A percentile compares a stretch with the other conserved stretches of the same genome.
Evolutionary conservation across 1,139 yeast species (phyloP).

Genomic region (Hyphopichia burtonii): DNA sequence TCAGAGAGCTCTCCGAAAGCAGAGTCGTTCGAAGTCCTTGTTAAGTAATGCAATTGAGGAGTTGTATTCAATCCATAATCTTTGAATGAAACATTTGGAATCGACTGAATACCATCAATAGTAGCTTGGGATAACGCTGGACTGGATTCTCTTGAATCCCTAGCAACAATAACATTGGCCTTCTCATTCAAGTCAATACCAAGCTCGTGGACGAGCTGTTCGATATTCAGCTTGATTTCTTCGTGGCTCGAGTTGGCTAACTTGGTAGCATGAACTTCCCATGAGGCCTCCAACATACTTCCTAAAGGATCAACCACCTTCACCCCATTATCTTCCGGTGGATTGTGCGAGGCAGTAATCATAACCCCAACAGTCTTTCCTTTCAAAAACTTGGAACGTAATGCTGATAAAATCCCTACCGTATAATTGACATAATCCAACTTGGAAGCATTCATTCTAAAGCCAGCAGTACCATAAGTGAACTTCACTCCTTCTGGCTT

Average conservation of each 20-base stretch:
- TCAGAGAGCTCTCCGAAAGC: slow-evolving; percentile 65
- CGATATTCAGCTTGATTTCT: slow-evolving; percentile 25
- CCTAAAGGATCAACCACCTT: slow-evolving; percentile 93
- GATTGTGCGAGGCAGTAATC: slow-evolving; percentile 98
- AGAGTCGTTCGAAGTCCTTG: slow-evolving; percentile 65
- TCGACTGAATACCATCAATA: slow-evolving; percentile 61
- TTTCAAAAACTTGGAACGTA: slow-evolving; percentile 69
- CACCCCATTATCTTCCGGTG: slow-evolving; percentile 95
- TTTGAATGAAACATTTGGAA: slow-evolving; percentile 41
- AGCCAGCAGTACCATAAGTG: slow-evolving; percentile 95
- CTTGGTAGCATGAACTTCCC: slow-evolving; percentile 83
- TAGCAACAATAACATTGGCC: slow-evolving; percentile 54
- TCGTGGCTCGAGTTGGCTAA: slow-evolving; percentile 70
- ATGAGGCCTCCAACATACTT: slow-evolving; percentile 79
- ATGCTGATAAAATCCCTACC: slow-evolving; percentile 77
- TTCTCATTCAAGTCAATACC: slow-evolving; percentile 36
- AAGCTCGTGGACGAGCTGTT: slow-evolving; percentile 27
- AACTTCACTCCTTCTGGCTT: slow-evolving; percentile 48
- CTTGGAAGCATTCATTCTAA: slow-evolving; percentile 69
- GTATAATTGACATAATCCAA: slow-evolving; percentile 84
- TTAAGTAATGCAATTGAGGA: slow-evolving; percentile 90
- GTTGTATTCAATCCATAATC: slow-evolving; percentile 82
- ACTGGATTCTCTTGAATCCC: slow-evolving; percentile 80
- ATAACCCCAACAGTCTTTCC: slow-evolving; percentile 83
- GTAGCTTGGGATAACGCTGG: slow-evolving; percentile 61